Evolutionary conservation across 2,329 filamentous ascomycete genomes (phyloP).

Genomic region (Calycina herbarum): DNA sequence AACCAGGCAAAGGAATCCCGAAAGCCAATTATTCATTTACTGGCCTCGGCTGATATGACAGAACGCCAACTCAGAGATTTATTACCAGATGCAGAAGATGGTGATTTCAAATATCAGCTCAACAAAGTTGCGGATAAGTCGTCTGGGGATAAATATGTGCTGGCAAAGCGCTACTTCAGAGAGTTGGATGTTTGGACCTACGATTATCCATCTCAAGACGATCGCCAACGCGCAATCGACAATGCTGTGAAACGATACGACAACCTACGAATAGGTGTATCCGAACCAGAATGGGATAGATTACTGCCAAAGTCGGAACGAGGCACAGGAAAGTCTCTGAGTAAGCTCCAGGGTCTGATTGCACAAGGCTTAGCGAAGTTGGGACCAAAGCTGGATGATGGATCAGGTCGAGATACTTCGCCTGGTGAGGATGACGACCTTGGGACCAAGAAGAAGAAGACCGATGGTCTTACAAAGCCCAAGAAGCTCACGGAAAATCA

Average conservation of each 20-base stretch:
- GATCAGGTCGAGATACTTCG: constrained; percentile 43
- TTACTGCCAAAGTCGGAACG: constrained; percentile 59
- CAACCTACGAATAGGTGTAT: constrained; percentile 55
- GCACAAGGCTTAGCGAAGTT: constrained; percentile 55
- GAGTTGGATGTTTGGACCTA: constrained; percentile 66
- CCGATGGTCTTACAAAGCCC: constrained; percentile 43
- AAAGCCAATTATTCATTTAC: constrained; percentile 57
- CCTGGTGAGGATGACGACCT: constrained; percentile 43
- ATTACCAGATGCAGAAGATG: constrained; percentile 45
- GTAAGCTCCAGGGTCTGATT: constrained; percentile 60
- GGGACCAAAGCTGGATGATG: constrained; percentile 52
- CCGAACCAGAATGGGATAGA: constrained; percentile 61
- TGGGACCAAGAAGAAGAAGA: constrained; percentile 30
- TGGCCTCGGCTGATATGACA: constrained; percentile 55
- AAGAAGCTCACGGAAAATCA: constrained; percentile 58
- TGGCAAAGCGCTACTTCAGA: constrained; percentile 60
- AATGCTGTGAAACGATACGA: constrained; percentile 61
- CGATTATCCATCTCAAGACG: constrained; percentile 52
- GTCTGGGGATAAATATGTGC: constrained; percentile 51
- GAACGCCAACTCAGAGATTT: constrained; percentile 53
- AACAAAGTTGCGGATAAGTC: constrained; percentile 58
- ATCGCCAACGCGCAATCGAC: constrained; percentile 61
- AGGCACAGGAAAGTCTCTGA: constrained; percentile 60
- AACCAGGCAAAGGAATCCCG: constrained; percentile 56
- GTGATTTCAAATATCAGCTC: constrained; percentile 55